Percentiles rank a stretch among this genome's conserved stretches.
phyloP scores from a whole-genome alignment of 345 rosid genomes.

The Chamaenerion angustifolium region DNA sequence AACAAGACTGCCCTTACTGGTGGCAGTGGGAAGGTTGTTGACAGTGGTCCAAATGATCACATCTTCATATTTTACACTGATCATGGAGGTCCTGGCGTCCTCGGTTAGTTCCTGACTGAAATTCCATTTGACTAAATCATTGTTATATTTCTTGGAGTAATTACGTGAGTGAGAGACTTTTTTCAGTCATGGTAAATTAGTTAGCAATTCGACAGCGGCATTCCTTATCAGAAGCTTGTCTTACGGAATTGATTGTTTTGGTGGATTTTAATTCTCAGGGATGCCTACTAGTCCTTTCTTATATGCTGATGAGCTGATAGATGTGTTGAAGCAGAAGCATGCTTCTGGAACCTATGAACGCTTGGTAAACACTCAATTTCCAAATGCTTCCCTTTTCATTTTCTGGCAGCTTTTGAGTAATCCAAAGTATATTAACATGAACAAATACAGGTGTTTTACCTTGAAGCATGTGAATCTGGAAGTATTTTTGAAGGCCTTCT shows the following conservation, averaged over 20 bases:
- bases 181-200: neutral
- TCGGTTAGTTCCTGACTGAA: constrained; percentile 44
- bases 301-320: constrained; percentile 66
- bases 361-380: constrained; percentile 35
- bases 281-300: constrained; percentile 91
- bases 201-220: no score
- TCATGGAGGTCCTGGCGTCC: constrained; percentile 94
- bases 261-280: constrained; percentile 27
- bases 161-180: neutral
- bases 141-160: neutral
- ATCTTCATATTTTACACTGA: constrained; percentile 75
- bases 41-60: constrained; percentile 86
- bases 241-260: neutral
- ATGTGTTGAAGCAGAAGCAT: constrained; percentile 63
- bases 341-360: constrained; percentile 69
- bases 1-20: constrained; percentile 64
- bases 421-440: neutral
- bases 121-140: neutral
- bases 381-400: neutral
- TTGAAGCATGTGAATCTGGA: constrained; percentile 99
- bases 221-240: no score
- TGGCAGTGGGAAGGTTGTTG: constrained; percentile 87
- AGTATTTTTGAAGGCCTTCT: constrained; percentile 98
- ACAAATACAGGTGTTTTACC: constrained; percentile 74
- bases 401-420: neutral